Evolutionary conservation across 179 eudicot species (phyloP), one percentile per base, ranked within the genome.

Genomic region (Pouteria campechiana): DNA sequence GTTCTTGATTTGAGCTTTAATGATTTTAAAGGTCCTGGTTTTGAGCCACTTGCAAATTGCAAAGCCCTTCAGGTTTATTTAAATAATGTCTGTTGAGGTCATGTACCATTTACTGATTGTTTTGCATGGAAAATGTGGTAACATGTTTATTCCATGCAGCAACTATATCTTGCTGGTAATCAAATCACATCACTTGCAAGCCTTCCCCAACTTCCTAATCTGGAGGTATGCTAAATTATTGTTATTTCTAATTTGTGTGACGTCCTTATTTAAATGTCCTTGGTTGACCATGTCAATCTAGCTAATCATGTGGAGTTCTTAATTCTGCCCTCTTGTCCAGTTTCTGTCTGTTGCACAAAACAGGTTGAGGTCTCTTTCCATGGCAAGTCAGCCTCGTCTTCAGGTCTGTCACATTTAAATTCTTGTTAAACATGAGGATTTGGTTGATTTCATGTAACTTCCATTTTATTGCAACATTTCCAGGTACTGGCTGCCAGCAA

Each of bases 1-100:
- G 96, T 87, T 67, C 98, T 90, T 65, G 98, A 90, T 68, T 76
- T 90, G 80, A 90, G 98, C 55, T 90, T 90, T 54, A 90, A 90
- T 53, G 93, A 90, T 44, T 90, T 90, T 41, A 90, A 72, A 72
- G 93, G 95, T 36, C 98, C 93, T 48, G 96, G 85, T 46, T 90
- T 90, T 60, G 98, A 87, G 62, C 96, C 98, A 42, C 96, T 90
- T 50, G 85, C 63, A 55, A 83, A 78, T 49, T 90, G 98, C 66
- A 71, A 73, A 77, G 78, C 68, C 42, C 64, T 90, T 31, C 98
- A 90, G 94, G 98, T 90, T 38, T 53, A 17, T 14, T 7, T 49
- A 12, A 32, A 25, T 43, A 23, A 40, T 50, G 18, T 28, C 27
- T 10, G 17, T 21, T 13, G 11, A 6, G 37, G 37, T 31, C 11